Evolutionary conservation across 305 asterid species (phyloP).

Genomic region (Fraxinus nigra): DNA sequence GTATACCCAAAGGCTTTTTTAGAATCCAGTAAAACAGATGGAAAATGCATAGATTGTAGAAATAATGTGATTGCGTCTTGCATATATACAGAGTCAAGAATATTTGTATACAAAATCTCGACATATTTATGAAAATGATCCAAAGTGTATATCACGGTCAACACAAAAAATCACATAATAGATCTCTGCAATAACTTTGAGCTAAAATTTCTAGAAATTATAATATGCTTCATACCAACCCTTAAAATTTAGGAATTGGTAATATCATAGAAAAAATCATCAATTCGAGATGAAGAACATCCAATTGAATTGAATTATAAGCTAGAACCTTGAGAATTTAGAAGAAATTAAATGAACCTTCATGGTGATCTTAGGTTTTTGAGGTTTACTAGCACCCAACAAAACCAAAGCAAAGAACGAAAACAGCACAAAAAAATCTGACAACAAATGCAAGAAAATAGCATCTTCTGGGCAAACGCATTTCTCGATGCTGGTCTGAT

Average conservation of each 20-base stretch:
- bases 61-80: background rate
- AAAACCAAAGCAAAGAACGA: constrained; percentile 64
- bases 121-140: background rate
- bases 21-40: background rate
- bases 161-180: background rate
- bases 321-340: background rate
- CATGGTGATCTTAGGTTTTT: constrained; percentile 60
- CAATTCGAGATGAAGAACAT: background rate
- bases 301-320: background rate
- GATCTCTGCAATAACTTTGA: background rate
- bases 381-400: constrained; percentile 62
- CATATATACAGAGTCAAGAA: background rate
- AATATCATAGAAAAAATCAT: background rate
- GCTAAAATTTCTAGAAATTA: background rate
- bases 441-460: too few species aligned
- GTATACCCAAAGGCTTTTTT: background rate
- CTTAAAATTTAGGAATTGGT: background rate
- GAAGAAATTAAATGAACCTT: constrained; percentile 40
- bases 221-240: background rate
- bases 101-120: background rate
- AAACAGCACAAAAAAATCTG: background rate
- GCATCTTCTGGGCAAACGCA: too few species aligned
- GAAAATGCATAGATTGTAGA: background rate
- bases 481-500: too few species aligned
- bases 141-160: background rate